These are phyloP conservation scores for Colletotrichum magnum DNA, from an alignment of 2,329 filamentous ascomycete species.

Conservation along the genomic window DNA sequence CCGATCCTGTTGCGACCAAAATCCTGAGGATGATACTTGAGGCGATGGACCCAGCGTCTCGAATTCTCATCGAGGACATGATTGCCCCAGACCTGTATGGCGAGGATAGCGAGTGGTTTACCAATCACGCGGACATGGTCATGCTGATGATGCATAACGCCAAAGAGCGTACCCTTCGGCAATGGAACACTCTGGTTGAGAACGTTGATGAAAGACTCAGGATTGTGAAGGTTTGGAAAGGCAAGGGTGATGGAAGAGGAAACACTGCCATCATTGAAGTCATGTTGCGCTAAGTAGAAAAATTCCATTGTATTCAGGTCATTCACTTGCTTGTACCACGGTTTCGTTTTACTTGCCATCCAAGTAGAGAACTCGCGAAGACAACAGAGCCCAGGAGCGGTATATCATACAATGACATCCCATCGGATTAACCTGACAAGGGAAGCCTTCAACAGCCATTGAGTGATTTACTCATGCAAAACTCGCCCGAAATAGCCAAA, in stretches of 20 bases:
- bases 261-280: background rate
- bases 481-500: no score
- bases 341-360: background rate
- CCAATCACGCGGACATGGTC: slow-evolving; percentile 13
- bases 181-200: slow-evolving; percentile 9
- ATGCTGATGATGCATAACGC: slow-evolving; percentile 26
- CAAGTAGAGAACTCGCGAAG: no score
- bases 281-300: background rate
- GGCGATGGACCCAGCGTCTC: background rate
- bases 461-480: no score
- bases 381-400: no score
- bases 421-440: no score
- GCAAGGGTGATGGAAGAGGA: background rate
- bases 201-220: background rate
- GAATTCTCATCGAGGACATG: slow-evolving; percentile 5
- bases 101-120: slow-evolving; percentile 20
- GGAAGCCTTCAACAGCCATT: no score
- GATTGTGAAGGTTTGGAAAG: slow-evolving; percentile 10
- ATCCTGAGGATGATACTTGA: slow-evolving; percentile 2
- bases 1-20: background rate
- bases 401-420: no score
- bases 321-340: background rate
- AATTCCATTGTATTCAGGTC: background rate
- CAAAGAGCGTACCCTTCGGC: slow-evolving; percentile 7
- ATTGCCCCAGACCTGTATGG: slow-evolving; percentile 9